Percentiles rank a stretch among this genome's conserved stretches.
phyloP scores from a whole-genome alignment of 192 early-diverging fungal genomes.

The Backusella psychrophila region DNA sequence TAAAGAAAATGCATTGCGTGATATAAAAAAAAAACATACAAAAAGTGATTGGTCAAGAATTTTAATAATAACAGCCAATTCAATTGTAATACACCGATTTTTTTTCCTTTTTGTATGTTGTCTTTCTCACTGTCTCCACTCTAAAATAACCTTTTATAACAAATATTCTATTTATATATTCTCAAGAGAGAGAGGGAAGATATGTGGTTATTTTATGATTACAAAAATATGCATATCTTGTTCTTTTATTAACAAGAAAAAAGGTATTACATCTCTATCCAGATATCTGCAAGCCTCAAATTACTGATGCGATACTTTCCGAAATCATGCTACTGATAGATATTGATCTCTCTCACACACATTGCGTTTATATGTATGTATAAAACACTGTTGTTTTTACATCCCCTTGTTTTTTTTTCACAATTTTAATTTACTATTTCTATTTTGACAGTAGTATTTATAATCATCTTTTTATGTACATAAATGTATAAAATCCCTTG shows the following conservation, averaged over 20 bases:
- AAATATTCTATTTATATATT: background rate
- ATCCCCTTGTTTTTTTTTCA: background rate
- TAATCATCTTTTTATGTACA: background rate
- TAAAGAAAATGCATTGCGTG: constrained; percentile 42
- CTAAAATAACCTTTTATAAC: constrained; percentile 2
- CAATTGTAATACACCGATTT: background rate
- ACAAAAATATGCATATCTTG: background rate
- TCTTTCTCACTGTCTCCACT: background rate
- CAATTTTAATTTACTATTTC: background rate
- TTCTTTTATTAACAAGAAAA: background rate
- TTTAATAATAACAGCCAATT: constrained; percentile 64
- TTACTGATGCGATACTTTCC: background rate
- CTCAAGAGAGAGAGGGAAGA: background rate
- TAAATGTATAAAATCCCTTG: background rate
- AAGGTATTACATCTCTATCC: background rate
- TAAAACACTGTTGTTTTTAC: background rate
- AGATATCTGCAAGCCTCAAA: background rate
- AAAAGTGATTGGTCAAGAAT: constrained; percentile 85
- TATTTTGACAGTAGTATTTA: background rate
- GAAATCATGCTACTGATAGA: background rate
- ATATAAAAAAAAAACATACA: constrained; percentile 90
- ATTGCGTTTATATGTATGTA: background rate
- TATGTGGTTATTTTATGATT: background rate
- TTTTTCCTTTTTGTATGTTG: background rate
- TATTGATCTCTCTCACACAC: background rate